These are phyloP conservation scores for Corymbia calophylla DNA, from an alignment of 441 rosid genomes.

Conservation along the genomic window DNA sequence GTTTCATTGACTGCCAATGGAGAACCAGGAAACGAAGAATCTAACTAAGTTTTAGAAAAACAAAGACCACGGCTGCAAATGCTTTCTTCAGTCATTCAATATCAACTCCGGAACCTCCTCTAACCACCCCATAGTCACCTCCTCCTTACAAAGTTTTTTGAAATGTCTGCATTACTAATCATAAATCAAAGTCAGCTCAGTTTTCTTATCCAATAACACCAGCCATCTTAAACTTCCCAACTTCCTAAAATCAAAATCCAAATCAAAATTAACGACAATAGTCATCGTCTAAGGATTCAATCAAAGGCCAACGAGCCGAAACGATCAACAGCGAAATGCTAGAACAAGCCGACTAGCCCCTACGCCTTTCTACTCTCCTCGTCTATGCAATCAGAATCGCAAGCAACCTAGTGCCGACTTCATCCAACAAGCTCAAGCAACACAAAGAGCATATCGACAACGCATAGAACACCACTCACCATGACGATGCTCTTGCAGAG, in stretches of 20 bases:
- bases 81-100: not conserved
- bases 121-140: not conserved
- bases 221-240: not conserved
- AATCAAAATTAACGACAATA: not conserved
- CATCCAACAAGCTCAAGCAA: not conserved
- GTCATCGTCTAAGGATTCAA: not conserved
- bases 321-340: not conserved
- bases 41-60: not conserved
- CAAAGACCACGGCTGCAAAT: not conserved
- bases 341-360: not conserved
- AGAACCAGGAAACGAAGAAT: not conserved
- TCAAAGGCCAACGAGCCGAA: not conserved
- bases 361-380: not conserved
- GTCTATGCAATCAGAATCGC: not conserved
- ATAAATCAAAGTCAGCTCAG: not conserved
- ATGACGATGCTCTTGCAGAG: slow-evolving; percentile 90
- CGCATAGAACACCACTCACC: slow-evolving; percentile 21
- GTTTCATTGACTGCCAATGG: not conserved
- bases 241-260: not conserved
- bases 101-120: not conserved
- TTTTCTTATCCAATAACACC: not conserved
- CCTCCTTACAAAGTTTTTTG: not conserved
- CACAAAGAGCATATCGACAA: not conserved
- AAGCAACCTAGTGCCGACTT: not conserved
- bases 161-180: not conserved